Evolutionary conservation across 2,329 filamentous ascomycete genomes (phyloP).

Genomic region (Bipolaris cookei): DNA sequence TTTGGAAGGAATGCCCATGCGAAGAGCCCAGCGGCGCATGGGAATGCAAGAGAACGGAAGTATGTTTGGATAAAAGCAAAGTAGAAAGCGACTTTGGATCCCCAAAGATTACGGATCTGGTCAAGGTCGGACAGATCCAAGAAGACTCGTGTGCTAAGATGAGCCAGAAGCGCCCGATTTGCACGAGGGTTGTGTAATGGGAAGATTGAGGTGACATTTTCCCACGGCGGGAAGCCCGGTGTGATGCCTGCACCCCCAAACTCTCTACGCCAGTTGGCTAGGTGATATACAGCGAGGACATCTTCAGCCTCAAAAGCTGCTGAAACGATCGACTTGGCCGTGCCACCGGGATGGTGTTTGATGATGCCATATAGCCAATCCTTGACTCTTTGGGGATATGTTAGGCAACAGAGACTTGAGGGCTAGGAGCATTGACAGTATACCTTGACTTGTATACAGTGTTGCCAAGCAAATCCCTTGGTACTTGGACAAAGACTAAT

Average conservation of each 20-base stretch:
- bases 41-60: slow-evolving; percentile 40
- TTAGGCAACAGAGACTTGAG: background rate
- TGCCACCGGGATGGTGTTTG: slow-evolving; percentile 62
- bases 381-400: slow-evolving; percentile 64
- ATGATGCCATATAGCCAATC: slow-evolving; percentile 85
- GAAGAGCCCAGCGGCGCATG: slow-evolving; percentile 38
- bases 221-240: slow-evolving; percentile 72
- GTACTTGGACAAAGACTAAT: slow-evolving; percentile 40
- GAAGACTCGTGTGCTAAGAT: slow-evolving; percentile 74
- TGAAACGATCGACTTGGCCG: slow-evolving; percentile 52
- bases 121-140: slow-evolving; percentile 72
- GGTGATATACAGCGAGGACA: slow-evolving; percentile 75
- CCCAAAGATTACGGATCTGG: slow-evolving; percentile 76
- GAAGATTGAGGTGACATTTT: slow-evolving; percentile 74
- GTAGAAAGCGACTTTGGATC: slow-evolving; percentile 64
- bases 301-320: slow-evolving; percentile 80
- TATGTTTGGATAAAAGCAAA: slow-evolving; percentile 47
- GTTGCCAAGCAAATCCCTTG: slow-evolving; percentile 39
- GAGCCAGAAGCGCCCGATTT: slow-evolving; percentile 76
- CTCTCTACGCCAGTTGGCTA: slow-evolving; percentile 74
- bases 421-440: background rate
- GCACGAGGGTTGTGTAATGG: slow-evolving; percentile 78
- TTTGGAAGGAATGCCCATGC: slow-evolving; percentile 41
- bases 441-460: slow-evolving; percentile 43
- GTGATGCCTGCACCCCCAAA: slow-evolving; percentile 82